A percentile compares a stretch with the other conserved stretches of the same genome.
These are phyloP conservation scores for Cinnamomum micranthum DNA, from an alignment of 164 flowering plant species.

Conservation along the genomic window DNA sequence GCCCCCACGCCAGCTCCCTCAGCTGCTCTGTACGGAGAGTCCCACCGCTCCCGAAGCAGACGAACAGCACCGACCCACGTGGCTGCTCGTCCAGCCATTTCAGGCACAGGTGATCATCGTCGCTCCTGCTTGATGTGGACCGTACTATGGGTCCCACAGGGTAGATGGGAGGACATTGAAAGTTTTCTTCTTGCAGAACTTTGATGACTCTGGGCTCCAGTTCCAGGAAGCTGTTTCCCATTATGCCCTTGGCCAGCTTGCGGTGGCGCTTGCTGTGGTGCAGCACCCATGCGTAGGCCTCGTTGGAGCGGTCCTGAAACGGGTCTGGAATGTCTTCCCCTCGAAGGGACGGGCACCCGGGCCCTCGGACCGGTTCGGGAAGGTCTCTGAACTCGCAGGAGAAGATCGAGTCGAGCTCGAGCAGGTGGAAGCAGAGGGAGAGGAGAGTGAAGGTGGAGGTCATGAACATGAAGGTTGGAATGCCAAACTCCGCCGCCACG, in stretches of 20 bases:
- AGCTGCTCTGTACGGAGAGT: slow-evolving; percentile 26
- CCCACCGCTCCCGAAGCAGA: slow-evolving; percentile 41
- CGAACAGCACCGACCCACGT: slow-evolving; percentile 24
- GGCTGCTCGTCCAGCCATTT: slow-evolving; percentile 40
- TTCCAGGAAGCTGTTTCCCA: slow-evolving; percentile 23
- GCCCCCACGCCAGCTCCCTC: slow-evolving; percentile 27
- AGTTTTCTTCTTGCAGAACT: slow-evolving; percentile 11
- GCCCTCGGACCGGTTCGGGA: slow-evolving; percentile 22
- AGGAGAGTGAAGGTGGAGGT: slow-evolving; percentile 29
- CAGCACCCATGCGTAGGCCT: slow-evolving; percentile 22
- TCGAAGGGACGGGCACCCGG: slow-evolving; percentile 30
- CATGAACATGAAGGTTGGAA: slow-evolving; percentile 32
- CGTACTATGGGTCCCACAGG: slow-evolving; percentile 33
- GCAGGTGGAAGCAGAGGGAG: slow-evolving; percentile 24
- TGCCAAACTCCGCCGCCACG: slow-evolving; percentile 24
- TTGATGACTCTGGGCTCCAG: slow-evolving; percentile 19
- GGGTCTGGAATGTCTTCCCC: slow-evolving; percentile 26
- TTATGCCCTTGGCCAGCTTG: slow-evolving; percentile 20
- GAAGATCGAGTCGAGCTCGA: slow-evolving; percentile 21
- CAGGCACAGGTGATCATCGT: slow-evolving; percentile 15
- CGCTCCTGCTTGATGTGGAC: background rate
- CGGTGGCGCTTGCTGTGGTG: slow-evolving; percentile 10
- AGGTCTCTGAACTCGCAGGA: slow-evolving; percentile 24
- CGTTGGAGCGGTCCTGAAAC: slow-evolving; percentile 21
- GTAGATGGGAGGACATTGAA: slow-evolving; percentile 21